These are phyloP conservation scores for Rhynchospora breviuscula DNA, from an alignment of 176 grass and related monocot species.

Conservation along the genomic window DNA sequence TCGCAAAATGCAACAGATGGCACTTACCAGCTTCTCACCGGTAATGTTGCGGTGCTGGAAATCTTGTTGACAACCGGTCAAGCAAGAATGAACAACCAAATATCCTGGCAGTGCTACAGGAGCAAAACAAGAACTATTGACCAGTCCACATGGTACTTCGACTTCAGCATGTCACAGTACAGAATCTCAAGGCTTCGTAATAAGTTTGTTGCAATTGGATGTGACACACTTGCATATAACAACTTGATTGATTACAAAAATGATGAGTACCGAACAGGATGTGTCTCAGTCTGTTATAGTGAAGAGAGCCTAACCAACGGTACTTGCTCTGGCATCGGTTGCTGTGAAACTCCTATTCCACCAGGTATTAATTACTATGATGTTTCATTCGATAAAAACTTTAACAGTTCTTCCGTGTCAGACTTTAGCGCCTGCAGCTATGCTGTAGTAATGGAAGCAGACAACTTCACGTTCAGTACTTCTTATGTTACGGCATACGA, in stretches of 20 bases:
- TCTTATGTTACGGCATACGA: neutral
- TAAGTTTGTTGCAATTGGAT: constrained; percentile 39
- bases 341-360: constrained; percentile 32
- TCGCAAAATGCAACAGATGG: neutral
- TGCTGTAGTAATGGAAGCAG: constrained; percentile 8
- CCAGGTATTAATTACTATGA: neutral
- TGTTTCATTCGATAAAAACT: neutral
- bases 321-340: constrained; percentile 37
- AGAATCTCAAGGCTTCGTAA: constrained; percentile 23
- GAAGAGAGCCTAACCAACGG: neutral
- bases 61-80: neutral
- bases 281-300: constrained; percentile 25
- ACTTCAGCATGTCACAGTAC: neutral
- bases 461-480: neutral
- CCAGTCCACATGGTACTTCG: neutral
- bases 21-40: neutral
- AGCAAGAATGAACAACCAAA: neutral
- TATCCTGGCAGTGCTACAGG: neutral
- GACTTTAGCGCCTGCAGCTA: constrained; percentile 13
- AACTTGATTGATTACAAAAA: fast-evolving
- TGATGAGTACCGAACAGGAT: neutral
- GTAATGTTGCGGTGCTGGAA: neutral
- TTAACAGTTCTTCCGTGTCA: neutral
- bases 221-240: constrained; percentile 25
- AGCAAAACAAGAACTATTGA: neutral